Percentiles rank a stretch among this genome's conserved stretches.
Evolutionary conservation across 768 basidiomycete species (phyloP).

Genomic region (Suillus tomentosus): DNA sequence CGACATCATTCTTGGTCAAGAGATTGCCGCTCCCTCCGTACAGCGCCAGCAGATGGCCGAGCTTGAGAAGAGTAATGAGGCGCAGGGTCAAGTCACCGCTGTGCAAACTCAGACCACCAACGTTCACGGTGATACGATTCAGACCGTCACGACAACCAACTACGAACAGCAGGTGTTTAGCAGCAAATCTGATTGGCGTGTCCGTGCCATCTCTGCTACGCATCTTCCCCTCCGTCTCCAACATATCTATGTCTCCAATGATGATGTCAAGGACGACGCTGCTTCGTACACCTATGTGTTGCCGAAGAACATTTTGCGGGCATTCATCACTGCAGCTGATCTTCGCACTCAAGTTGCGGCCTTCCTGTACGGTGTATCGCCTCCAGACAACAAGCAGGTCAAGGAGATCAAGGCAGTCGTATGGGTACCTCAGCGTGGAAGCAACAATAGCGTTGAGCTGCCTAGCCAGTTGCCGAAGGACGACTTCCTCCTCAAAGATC

Average conservation of each 20-base stretch:
- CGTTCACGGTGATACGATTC: conserved; percentile 94
- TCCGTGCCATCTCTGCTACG: conserved; percentile 96
- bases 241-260: conserved; percentile 98
- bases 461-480: conserved; percentile 90
- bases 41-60: conserved; percentile 99
- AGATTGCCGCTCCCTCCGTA: conserved; percentile 92
- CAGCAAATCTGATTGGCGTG: conserved; percentile 99
- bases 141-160: conserved; percentile 87
- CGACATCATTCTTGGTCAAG: conserved; percentile 98
- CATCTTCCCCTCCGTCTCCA: conserved; percentile 95
- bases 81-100: conserved; percentile 93
- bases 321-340: conserved; percentile 92
- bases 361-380: conserved; percentile 90
- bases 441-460: conserved; percentile 92
- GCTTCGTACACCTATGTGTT: conserved; percentile 93
- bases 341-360: conserved; percentile 95
- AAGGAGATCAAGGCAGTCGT: conserved; percentile 98
- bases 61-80: conserved; percentile 94
- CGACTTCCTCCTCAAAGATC: conserved; percentile 91
- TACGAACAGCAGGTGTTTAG: conserved; percentile 99
- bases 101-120: conserved; percentile 98
- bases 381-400: conserved; percentile 95
- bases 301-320: conserved; percentile 94
- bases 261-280: conserved; percentile 98
- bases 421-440: conserved; percentile 98